Evolutionary conservation across 768 basidiomycete species (phyloP).

Genomic region (Erythrobasidium yunnanense): DNA sequence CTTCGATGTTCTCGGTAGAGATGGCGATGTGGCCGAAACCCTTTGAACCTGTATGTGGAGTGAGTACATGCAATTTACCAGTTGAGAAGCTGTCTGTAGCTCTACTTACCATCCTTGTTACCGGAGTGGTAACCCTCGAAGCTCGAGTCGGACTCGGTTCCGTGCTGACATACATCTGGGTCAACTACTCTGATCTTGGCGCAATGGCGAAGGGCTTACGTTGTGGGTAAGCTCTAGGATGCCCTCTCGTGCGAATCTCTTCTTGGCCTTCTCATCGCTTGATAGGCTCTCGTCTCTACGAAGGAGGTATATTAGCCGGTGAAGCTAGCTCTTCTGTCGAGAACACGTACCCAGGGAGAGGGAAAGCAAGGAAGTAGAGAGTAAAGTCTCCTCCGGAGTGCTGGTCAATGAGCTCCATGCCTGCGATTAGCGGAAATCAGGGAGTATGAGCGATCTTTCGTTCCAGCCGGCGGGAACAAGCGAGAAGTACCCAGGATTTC

Average conservation of each 20-base stretch:
- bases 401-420: slow-evolving; percentile 56
- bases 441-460: background rate
- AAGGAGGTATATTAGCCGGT: no score
- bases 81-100: background rate
- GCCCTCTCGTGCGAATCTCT: slow-evolving; percentile 39
- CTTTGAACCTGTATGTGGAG: no score
- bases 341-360: slow-evolving; percentile 46
- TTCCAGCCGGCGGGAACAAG: background rate
- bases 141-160: slow-evolving; percentile 64
- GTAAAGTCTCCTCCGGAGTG: slow-evolving; percentile 50
- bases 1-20: slow-evolving; percentile 67
- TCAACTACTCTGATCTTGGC: slow-evolving; percentile 51
- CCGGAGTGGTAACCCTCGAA: slow-evolving; percentile 78
- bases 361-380: slow-evolving; percentile 77
- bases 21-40: slow-evolving; percentile 83
- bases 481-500: slow-evolving; percentile 48
- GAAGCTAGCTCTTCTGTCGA: no score
- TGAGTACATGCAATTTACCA: background rate
- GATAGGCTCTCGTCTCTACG: slow-evolving; percentile 26
- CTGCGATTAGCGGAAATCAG: background rate
- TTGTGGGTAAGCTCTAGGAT: slow-evolving; percentile 40
- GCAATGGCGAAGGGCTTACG: slow-evolving; percentile 28
- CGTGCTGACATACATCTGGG: slow-evolving; percentile 62
- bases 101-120: slow-evolving; percentile 73
- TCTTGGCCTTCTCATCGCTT: slow-evolving; percentile 39